Conservation (phyloP, 2,329 filamentous ascomycete species). For the Penicillium expansum region DNA sequence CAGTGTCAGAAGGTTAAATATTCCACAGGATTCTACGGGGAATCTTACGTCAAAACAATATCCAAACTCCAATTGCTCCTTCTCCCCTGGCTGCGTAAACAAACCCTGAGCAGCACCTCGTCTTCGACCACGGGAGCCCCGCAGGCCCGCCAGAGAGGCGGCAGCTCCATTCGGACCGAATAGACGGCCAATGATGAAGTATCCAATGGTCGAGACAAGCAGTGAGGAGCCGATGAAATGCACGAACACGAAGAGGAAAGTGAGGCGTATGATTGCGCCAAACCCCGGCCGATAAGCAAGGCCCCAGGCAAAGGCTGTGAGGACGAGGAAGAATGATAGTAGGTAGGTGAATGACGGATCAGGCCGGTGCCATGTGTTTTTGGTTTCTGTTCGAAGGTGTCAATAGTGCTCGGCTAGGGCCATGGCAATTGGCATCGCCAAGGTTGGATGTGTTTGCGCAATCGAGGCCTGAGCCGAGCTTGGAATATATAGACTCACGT, state of each 20-base stretch:
- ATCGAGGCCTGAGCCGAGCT: background rate
- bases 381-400: conserved; percentile 53
- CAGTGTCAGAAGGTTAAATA: background rate
- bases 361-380: conserved; percentile 67
- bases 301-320: conserved; percentile 58
- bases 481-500: conserved; percentile 32
- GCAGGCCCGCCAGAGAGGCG: conserved; percentile 46
- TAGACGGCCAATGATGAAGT: conserved; percentile 61
- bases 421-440: background rate
- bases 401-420: conserved; percentile 2
- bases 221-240: conserved; percentile 63
- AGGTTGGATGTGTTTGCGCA: background rate
- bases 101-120: conserved; percentile 53
- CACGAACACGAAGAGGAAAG: conserved; percentile 50
- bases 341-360: conserved; percentile 70
- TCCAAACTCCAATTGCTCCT: conserved; percentile 65
- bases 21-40: background rate
- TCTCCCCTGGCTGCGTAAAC: conserved; percentile 55
- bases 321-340: conserved; percentile 62
- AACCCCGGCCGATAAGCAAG: conserved; percentile 53
- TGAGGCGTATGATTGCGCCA: conserved; percentile 47
- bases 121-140: conserved; percentile 47
- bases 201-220: conserved; percentile 60
- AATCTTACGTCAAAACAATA: conserved; percentile 66
- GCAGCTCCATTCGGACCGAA: conserved; percentile 55